These are phyloP conservation scores for Fraxinus latifolia DNA, from an alignment of 305 asterid species.

Conservation along the genomic window DNA sequence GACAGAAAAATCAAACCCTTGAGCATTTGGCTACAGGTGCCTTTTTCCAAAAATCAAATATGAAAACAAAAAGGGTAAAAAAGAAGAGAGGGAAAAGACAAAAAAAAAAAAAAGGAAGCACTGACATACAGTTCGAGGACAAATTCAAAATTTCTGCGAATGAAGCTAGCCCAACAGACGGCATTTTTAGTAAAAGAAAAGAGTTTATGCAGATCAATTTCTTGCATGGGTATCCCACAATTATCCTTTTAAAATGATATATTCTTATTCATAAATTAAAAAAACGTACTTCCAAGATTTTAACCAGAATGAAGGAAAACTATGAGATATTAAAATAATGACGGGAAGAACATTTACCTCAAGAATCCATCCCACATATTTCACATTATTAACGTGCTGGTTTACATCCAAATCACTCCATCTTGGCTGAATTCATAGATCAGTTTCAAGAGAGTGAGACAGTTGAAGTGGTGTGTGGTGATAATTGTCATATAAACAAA, in stretches of 20 bases:
- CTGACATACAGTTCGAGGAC: background rate
- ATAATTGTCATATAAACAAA: background rate
- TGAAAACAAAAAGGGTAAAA: background rate
- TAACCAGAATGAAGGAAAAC: background rate
- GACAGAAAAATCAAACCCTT: background rate
- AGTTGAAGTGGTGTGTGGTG: background rate
- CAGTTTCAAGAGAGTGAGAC: slow-evolving; percentile 13
- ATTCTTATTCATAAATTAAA: background rate
- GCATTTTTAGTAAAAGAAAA: background rate
- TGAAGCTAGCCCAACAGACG: background rate
- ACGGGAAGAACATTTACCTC: slow-evolving; percentile 51
- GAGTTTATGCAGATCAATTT: background rate
- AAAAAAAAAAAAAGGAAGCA: too few species aligned
- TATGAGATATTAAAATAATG: background rate
- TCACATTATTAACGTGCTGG: slow-evolving; percentile 96
- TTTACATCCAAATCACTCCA: slow-evolving; percentile 94
- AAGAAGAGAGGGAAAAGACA: too few species aligned
- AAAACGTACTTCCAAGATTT: background rate
- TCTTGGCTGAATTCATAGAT: slow-evolving; percentile 60
- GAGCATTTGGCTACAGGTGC: background rate
- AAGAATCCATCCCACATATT: slow-evolving; percentile 92
- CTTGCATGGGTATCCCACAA: background rate
- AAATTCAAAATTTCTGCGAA: too few species aligned
- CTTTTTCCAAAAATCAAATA: background rate
- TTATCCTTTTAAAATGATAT: background rate